A percentile compares a stretch with the other conserved stretches of the same genome.
Conservation (phyloP, 768 basidiomycete genomes). For the Suillus fuscotomentosus region DNA sequence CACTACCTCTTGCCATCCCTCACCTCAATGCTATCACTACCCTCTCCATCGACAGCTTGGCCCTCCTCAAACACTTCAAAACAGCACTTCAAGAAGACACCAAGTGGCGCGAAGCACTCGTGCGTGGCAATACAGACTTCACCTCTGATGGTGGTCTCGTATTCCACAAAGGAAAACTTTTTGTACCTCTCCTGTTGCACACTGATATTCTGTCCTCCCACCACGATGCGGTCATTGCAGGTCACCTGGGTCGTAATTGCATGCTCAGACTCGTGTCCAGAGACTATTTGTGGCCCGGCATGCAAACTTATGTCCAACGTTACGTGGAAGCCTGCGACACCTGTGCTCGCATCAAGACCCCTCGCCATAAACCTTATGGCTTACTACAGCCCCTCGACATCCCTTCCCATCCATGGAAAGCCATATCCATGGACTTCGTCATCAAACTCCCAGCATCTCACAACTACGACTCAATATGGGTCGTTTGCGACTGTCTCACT, state of each 20-base stretch:
- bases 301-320: neutral
- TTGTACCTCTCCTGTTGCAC: constrained; percentile 32
- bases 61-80: constrained; percentile 17
- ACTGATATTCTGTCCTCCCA: constrained; percentile 26
- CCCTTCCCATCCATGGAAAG: constrained; percentile 35
- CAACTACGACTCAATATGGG: constrained; percentile 29
- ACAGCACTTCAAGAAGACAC: constrained; percentile 23
- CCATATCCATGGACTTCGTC: constrained; percentile 43
- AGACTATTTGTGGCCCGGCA: constrained; percentile 40
- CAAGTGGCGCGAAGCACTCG: constrained; percentile 18
- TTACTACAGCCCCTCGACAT: constrained; percentile 35
- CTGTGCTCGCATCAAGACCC: constrained; percentile 2
- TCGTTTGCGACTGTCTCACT: constrained; percentile 16
- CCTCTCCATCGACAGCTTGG: constrained; percentile 17
- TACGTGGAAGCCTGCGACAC: constrained; percentile 3
- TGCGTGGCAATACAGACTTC: constrained; percentile 13
- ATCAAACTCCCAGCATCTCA: constrained; percentile 27
- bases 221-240: constrained; percentile 36
- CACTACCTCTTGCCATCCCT: too few species aligned
- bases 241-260: constrained; percentile 39
- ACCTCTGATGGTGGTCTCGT: constrained; percentile 14
- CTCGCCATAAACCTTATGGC: constrained; percentile 11
- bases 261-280: constrained; percentile 32
- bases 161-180: constrained; percentile 24
- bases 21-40: constrained; percentile 16